These are phyloP conservation scores for Thielaviopsis cerberus DNA, from an alignment of 2,329 filamentous ascomycete species.

Conservation along the genomic window DNA sequence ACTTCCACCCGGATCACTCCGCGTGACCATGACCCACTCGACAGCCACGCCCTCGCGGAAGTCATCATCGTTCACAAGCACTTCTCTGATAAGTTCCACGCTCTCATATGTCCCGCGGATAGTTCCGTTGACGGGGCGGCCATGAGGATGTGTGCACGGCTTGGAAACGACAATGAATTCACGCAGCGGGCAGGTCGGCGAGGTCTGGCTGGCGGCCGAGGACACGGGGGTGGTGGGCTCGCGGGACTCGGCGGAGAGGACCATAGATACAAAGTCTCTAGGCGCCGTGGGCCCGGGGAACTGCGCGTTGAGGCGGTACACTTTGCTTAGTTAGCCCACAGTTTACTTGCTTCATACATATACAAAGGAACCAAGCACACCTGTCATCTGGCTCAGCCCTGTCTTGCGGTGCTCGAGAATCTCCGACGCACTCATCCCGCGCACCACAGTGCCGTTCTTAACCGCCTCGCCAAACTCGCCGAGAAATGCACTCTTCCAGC, in stretches of 20 bases:
- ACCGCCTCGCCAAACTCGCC: conserved; percentile 55
- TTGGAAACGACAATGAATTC: conserved; percentile 79
- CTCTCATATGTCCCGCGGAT: conserved; percentile 80
- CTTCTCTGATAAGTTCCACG: conserved; percentile 75
- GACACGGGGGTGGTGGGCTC: background rate
- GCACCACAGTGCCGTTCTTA: conserved; percentile 55
- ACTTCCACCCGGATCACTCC: conserved; percentile 73
- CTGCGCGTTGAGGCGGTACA: conserved; percentile 72
- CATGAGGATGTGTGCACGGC: conserved; percentile 60
- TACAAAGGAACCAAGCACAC: background rate
- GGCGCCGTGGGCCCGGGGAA: conserved; percentile 80
- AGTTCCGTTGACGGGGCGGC: conserved; percentile 50
- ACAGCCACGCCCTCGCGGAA: conserved; percentile 20
- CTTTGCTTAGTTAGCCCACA: conserved; percentile 21
- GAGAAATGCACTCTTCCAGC: conserved; percentile 60
- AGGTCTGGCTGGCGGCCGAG: background rate
- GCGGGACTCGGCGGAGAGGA: conserved; percentile 33
- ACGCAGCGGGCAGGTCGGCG: conserved; percentile 31
- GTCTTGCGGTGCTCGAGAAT: conserved; percentile 43
- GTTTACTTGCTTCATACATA: background rate
- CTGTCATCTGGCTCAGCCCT: conserved; percentile 3
- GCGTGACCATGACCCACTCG: conserved; percentile 86
- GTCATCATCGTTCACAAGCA: conserved; percentile 20
- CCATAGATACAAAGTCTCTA: conserved; percentile 68
- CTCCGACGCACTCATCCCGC: conserved; percentile 70